Conservation (phyloP, 108 stramenopile genomes). For the Licmophora abbreviata region DNA sequence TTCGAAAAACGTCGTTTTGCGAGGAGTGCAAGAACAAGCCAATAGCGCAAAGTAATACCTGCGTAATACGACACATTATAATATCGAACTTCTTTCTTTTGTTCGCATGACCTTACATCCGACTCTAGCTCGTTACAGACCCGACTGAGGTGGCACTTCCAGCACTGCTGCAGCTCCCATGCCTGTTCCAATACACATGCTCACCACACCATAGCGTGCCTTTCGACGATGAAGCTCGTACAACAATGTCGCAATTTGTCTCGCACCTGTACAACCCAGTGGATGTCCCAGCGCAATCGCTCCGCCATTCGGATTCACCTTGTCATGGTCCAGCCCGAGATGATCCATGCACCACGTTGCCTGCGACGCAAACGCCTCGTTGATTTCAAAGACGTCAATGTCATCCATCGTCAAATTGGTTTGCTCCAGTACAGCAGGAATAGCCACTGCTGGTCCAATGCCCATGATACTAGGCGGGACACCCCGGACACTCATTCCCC, state of each 20-base stretch:
- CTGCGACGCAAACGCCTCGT: conserved; percentile 96
- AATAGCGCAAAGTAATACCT: too few relatives aligned
- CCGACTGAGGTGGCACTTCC: conserved; percentile 52
- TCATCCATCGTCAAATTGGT: conserved; percentile 48
- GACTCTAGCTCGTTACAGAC: too few relatives aligned
- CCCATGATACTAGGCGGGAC: conserved; percentile 93
- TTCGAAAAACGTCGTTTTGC: too few relatives aligned
- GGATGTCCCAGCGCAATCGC: conserved; percentile 97
- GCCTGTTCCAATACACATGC: conserved; percentile 97
- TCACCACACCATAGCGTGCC: conserved; percentile 68
- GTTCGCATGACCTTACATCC: too few relatives aligned
- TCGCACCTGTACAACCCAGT: conserved; percentile 90
- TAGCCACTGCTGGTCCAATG: conserved; percentile 88
- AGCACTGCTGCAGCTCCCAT: conserved; percentile 96
- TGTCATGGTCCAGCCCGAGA: conserved; percentile 43
- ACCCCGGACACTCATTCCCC: conserved; percentile 75
- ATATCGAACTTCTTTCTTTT: too few relatives aligned
- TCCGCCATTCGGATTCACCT: conserved; percentile 95
- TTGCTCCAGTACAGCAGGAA: conserved; percentile 73
- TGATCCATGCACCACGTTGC: conserved; percentile 67
- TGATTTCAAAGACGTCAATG: conserved; percentile 94
- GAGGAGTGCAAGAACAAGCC: too few relatives aligned
- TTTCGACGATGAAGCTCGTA: conserved; percentile 76
- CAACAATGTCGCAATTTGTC: conserved; percentile 85
- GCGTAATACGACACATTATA: too few relatives aligned